Conservation (phyloP, 1,139 yeast species). For the Suhomyces coccinellae region DNA sequence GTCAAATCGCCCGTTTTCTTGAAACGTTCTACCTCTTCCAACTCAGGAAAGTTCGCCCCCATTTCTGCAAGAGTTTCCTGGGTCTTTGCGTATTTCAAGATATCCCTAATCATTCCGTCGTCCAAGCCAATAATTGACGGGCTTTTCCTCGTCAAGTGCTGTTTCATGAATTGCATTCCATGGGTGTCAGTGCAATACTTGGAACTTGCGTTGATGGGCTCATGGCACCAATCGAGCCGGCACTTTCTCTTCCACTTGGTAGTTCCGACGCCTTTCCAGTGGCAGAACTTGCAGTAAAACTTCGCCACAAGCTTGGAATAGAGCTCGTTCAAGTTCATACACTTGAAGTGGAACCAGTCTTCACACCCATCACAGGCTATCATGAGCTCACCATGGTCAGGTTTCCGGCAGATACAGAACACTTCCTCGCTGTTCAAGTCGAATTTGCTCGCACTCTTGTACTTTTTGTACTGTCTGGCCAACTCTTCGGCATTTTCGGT, state of each 20-base stretch:
- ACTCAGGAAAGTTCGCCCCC: constrained; percentile 43
- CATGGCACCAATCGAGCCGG: constrained; percentile 57
- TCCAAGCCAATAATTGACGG: constrained; percentile 20
- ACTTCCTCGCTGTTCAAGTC: constrained; percentile 58
- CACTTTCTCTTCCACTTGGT: constrained; percentile 79
- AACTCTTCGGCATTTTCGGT: constrained; percentile 40
- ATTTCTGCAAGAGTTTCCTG: constrained; percentile 22
- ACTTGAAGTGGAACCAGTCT: constrained; percentile 89
- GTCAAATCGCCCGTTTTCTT: constrained; percentile 32
- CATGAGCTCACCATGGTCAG: constrained; percentile 78
- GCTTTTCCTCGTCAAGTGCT: constrained; percentile 17
- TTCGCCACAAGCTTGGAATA: constrained; percentile 60
- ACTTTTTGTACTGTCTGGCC: constrained; percentile 47
- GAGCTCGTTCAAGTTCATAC: constrained; percentile 61
- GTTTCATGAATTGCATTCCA: constrained; percentile 57
- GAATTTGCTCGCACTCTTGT: constrained; percentile 44
- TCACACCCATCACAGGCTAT: constrained; percentile 94
- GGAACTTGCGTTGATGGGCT: constrained; percentile 54
- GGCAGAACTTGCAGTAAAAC: constrained; percentile 77
- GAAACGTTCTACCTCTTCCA: constrained; percentile 33
- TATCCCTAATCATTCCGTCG: constrained; percentile 22
- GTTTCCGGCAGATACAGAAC: constrained; percentile 76
- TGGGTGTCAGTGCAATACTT: constrained; percentile 80
- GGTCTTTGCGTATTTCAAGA: constrained; percentile 17
- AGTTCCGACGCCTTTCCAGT: constrained; percentile 42